Evolutionary conservation across 192 early-diverging fungal genomes (phyloP).

Genomic region (Funneliformis mosseae): DNA sequence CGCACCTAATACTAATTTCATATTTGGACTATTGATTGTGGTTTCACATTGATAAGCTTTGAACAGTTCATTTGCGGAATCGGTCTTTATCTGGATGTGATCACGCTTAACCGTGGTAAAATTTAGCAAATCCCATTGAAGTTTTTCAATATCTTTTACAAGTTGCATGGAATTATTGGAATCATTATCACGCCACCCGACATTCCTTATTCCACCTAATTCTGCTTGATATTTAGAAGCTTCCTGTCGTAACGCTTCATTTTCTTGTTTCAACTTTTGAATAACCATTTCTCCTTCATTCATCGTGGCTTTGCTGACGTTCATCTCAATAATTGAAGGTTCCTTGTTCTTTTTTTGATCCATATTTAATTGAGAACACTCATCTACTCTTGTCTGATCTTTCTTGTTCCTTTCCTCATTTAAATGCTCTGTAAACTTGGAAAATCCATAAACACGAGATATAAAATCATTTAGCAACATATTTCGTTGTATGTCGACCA

Average conservation of each 20-base stretch:
- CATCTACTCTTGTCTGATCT: neutral
- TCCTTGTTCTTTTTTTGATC: neutral
- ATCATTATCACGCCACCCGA: constrained; percentile 20
- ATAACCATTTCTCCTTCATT: neutral
- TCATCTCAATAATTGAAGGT: no score
- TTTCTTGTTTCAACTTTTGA: neutral
- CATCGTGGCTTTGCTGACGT: no score
- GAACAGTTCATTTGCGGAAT: neutral
- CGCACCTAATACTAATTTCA: constrained; percentile 4
- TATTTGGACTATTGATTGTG: neutral
- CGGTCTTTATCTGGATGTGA: neutral
- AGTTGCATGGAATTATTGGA: constrained; percentile 13
- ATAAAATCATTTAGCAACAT: neutral
- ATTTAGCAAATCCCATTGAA: neutral
- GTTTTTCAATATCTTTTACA: constrained; percentile 16
- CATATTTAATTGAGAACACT: neutral
- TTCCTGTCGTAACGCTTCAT: neutral
- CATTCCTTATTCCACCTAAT: neutral
- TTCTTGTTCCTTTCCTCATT: neutral
- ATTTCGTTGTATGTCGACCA: neutral
- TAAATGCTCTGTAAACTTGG: neutral
- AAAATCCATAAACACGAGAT: neutral
- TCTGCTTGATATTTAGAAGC: constrained; percentile 14
- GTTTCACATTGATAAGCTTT: neutral
- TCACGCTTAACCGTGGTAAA: constrained; percentile 7